Percentiles rank a stretch among this genome's conserved stretches.
Conservation (phyloP, 2,329 filamentous ascomycete genomes). For the Aspergillus sp. region DNA sequence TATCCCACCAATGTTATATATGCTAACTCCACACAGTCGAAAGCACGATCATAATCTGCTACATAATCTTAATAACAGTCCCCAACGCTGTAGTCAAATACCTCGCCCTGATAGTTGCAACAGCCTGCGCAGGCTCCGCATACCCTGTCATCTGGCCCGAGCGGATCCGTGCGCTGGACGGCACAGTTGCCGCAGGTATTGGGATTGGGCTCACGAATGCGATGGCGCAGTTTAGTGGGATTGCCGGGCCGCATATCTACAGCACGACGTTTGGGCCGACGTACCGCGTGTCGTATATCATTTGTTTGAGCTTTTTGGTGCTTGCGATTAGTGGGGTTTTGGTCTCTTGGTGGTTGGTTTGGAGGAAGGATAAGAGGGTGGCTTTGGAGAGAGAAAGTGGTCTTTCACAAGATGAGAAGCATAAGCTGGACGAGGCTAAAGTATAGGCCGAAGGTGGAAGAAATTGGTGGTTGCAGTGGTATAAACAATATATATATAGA, state of each 20-base stretch:
- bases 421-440: background rate
- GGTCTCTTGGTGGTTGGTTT: constrained; percentile 26
- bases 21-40: constrained; percentile 25
- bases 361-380: background rate
- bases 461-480: no score
- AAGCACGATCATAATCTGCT: constrained; percentile 39
- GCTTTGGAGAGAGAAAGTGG: background rate
- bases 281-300: constrained; percentile 38
- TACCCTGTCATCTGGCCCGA: constrained; percentile 49
- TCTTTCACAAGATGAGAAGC: background rate
- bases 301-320: constrained; percentile 35
- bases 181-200: constrained; percentile 42
- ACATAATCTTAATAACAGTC: constrained; percentile 41
- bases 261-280: constrained; percentile 42
- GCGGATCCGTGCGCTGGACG: constrained; percentile 42
- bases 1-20: no score
- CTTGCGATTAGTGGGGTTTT: constrained; percentile 30
- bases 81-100: constrained; percentile 37
- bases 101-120: constrained; percentile 36
- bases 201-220: constrained; percentile 47
- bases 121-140: constrained; percentile 40
- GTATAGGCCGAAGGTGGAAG: no score
- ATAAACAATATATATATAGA: no score
- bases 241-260: constrained; percentile 44
- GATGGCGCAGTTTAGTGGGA: constrained; percentile 45